phyloP scores from a whole-genome alignment of 2,329 filamentous ascomycete species.

The Fusarium subglutinans region DNA sequence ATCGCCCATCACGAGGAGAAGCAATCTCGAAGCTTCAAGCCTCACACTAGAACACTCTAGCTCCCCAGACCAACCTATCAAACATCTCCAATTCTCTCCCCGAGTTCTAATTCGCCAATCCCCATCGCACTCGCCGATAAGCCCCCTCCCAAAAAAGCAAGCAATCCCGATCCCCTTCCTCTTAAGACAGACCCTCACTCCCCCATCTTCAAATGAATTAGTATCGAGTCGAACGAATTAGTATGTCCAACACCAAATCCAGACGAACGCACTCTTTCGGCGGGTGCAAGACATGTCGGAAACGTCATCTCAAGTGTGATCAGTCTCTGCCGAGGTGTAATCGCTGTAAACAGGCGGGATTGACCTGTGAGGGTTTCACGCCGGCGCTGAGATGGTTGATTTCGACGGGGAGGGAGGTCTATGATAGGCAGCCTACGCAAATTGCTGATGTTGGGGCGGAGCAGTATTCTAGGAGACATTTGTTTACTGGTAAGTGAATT shows the following conservation, averaged over 20 bases:
- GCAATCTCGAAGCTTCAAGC: constrained; percentile 10
- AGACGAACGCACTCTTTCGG: constrained; percentile 36
- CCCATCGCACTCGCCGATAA: constrained; percentile 11
- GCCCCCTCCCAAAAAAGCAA: neutral
- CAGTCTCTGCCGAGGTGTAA: constrained; percentile 29
- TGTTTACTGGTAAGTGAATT: constrained; percentile 22
- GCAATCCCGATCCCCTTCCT: constrained; percentile 23
- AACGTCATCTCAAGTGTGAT: constrained; percentile 38
- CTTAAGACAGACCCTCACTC: constrained; percentile 14
- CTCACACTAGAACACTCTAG: constrained; percentile 6
- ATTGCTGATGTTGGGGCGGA: constrained; percentile 10
- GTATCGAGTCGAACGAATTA: neutral
- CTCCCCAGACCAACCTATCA: neutral
- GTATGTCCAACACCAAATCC: constrained; percentile 22
- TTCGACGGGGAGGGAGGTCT: constrained; percentile 29
- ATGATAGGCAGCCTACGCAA: constrained; percentile 23
- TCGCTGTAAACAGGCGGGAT: constrained; percentile 24
- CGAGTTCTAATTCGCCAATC: neutral
- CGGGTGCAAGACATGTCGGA: constrained; percentile 37
- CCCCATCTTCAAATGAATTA: neutral
- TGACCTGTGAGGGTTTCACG: constrained; percentile 32
- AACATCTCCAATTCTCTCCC: neutral
- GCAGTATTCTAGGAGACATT: constrained; percentile 31
- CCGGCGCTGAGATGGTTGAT: constrained; percentile 33
- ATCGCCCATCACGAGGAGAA: neutral